A percentile compares a stretch with the other conserved stretches of the same genome.
phyloP scores from a whole-genome alignment of 2,329 filamentous ascomycete genomes.

The Microthyrium microscopicum region DNA sequence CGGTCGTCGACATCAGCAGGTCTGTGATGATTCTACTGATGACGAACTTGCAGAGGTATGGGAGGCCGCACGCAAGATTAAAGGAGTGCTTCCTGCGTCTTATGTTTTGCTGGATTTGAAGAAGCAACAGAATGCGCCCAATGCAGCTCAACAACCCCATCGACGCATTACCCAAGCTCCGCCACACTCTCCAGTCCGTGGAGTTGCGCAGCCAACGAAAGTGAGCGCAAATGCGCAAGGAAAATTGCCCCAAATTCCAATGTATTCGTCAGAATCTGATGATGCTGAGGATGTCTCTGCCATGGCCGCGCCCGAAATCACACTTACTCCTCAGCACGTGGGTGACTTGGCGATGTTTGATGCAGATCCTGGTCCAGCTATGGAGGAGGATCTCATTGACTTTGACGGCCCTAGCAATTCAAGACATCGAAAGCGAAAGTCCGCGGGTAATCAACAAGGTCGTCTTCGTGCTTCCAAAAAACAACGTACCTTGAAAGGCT shows the following conservation, averaged over 20 bases:
- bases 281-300: slow-evolving; percentile 1
- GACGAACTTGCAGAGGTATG: no score
- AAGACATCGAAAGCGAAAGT: no score
- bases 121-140: slow-evolving; percentile 12
- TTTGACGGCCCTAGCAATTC: no score
- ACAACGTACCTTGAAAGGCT: no score
- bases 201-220: slow-evolving; percentile 2
- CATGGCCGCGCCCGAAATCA: neutral
- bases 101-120: slow-evolving; percentile 31
- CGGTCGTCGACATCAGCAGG: no score
- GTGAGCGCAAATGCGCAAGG: neutral
- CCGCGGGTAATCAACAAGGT: neutral
- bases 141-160: slow-evolving; percentile 1
- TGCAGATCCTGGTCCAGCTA: slow-evolving; percentile 10
- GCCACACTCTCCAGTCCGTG: no score
- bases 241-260: neutral
- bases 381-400: slow-evolving; percentile 30
- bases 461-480: neutral
- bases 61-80: slow-evolving; percentile 30
- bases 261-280: neutral
- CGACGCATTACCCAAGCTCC: no score
- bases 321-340: neutral
- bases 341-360: neutral
- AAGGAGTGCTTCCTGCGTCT: slow-evolving; percentile 32
- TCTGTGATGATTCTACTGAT: no score